These are phyloP conservation scores for Penicillium psychrosexuale DNA, from an alignment of 2,329 filamentous ascomycete genomes.

Conservation along the genomic window DNA sequence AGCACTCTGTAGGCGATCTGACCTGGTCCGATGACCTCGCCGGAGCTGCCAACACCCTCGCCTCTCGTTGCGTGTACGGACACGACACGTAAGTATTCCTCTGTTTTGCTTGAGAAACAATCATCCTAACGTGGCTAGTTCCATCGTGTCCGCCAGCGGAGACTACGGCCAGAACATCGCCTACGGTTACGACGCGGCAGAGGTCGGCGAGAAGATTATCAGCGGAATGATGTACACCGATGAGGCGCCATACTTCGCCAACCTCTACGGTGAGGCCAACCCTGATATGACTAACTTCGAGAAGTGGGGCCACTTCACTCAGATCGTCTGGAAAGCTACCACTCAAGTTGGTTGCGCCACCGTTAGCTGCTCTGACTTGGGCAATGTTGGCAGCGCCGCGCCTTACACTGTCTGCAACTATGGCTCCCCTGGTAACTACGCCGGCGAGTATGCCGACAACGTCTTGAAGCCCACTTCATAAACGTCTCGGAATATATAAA, in stretches of 20 bases:
- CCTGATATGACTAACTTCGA: constrained; percentile 64
- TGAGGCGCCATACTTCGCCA: constrained; percentile 60
- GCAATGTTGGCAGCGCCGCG: constrained; percentile 45
- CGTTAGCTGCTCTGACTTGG: constrained; percentile 44
- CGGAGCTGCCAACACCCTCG: constrained; percentile 61
- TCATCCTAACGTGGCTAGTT: constrained; percentile 31
- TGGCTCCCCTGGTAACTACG: constrained; percentile 64
- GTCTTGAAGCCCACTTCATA: constrained; percentile 44
- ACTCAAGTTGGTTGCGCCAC: constrained; percentile 62
- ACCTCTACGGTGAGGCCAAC: constrained; percentile 56
- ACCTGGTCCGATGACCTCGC: constrained; percentile 65
- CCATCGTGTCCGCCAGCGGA: constrained; percentile 50
- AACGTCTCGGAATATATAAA: background rate
- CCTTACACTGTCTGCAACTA: constrained; percentile 91
- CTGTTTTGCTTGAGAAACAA: constrained; percentile 30
- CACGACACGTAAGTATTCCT: constrained; percentile 70
- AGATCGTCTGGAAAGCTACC: constrained; percentile 68
- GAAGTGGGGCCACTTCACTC: constrained; percentile 70
- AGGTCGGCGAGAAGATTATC: constrained; percentile 67
- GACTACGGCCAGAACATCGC: constrained; percentile 90
- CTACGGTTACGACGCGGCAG: constrained; percentile 56
- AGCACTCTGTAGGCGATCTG: constrained; percentile 68
- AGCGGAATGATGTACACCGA: constrained; percentile 81
- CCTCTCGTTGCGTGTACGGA: constrained; percentile 65
- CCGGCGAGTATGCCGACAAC: constrained; percentile 53